Evolutionary conservation across 2,329 filamentous ascomycete species (phyloP), one percentile per base, ranked within the genome.

Genomic region (Grosmannia serpens): DNA sequence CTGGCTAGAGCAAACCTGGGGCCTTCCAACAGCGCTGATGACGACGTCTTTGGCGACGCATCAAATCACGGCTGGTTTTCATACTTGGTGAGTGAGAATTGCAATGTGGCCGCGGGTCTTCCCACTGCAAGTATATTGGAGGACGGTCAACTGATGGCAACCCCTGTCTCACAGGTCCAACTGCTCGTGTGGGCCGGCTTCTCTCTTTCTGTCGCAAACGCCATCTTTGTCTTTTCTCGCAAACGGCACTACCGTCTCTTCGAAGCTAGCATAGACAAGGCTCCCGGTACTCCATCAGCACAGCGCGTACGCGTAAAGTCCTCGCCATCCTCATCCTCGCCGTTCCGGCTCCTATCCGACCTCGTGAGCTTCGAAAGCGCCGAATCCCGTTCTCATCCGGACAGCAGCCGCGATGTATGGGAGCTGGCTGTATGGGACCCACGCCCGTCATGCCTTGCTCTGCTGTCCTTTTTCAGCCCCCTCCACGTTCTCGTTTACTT

Each of bases 371-470:
- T 81, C 29, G 83, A 86, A 41, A 86, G 83, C 26, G 89, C 91
- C n/a, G 84, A 91, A 63, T 85, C 88, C 29, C 84, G 91, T 68
- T 87, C 90, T 31, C 88, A 96, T 71, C 89, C 92, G 0, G 87
- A 94, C 68, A 83, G 85, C 59, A 81, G 82, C 29, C 82, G 86
- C 13, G 91, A 99, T 70, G 94, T 99, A 11, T 99, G 94, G 94
- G 91, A 99, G 71, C 74, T 99, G 55, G 82, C 87, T 1, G 80
- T 97, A 8, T 99, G 94, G 94, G 91, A 97, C 69, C 94, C 95
- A 38, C 81, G 92, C 53, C 90, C 91, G 2, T 79, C 95, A 41
- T 90, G 85, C 52, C 74, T 97, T 57, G 84, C 86, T 44, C 75
- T 97, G 3, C 91, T 96, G 68, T 94, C 89, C 65, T 77, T 94